Percentiles rank a stretch among this genome's conserved stretches.
Conservation (phyloP, 1,139 yeast species). For the Yamadazyma epiphylla region DNA sequence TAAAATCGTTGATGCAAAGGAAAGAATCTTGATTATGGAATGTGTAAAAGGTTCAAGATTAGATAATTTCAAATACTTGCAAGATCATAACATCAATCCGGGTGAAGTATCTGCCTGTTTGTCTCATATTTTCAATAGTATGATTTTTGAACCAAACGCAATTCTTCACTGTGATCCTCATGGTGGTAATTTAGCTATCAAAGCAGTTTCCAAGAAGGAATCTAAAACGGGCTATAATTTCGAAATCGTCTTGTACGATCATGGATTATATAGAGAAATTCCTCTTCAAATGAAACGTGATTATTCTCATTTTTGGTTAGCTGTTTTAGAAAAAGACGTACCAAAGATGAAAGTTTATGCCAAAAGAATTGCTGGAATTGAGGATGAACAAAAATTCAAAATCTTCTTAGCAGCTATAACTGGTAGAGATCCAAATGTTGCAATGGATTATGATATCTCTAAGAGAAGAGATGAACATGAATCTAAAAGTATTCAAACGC, state of each 20-base stretch:
- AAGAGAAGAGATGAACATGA: slow-evolving; percentile 53
- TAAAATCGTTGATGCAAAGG: slow-evolving; percentile 58
- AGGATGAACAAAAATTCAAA: slow-evolving; percentile 69
- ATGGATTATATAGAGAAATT: slow-evolving; percentile 86
- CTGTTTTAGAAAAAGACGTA: slow-evolving; percentile 69
- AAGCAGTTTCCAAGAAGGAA: slow-evolving; percentile 29
- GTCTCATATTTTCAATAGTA: slow-evolving; percentile 85
- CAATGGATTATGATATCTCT: slow-evolving; percentile 45
- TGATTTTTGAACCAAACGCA: slow-evolving; percentile 92
- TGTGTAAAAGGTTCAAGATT: slow-evolving; percentile 77
- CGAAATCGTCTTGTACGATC: slow-evolving; percentile 90
- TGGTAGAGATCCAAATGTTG: slow-evolving; percentile 59
- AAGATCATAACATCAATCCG: slow-evolving; percentile 60
- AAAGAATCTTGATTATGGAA: slow-evolving; percentile 85
- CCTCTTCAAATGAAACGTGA: slow-evolving; percentile 73
- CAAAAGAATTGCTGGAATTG: slow-evolving; percentile 73
- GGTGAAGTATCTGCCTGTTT: slow-evolving; percentile 80
- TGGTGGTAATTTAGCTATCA: slow-evolving; percentile 90
- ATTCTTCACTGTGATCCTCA: slow-evolving; percentile 98
- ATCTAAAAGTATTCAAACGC: slow-evolving; percentile 59
- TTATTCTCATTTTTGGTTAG: slow-evolving; percentile 91
- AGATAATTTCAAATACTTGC: slow-evolving; percentile 68
- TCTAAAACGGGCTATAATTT: slow-evolving; percentile 62
- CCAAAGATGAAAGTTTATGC: slow-evolving; percentile 70
- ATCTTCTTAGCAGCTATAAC: slow-evolving; percentile 92